phyloP scores from a whole-genome alignment of 2,329 filamentous ascomycete species.

The Pseudocercospora vitis region DNA sequence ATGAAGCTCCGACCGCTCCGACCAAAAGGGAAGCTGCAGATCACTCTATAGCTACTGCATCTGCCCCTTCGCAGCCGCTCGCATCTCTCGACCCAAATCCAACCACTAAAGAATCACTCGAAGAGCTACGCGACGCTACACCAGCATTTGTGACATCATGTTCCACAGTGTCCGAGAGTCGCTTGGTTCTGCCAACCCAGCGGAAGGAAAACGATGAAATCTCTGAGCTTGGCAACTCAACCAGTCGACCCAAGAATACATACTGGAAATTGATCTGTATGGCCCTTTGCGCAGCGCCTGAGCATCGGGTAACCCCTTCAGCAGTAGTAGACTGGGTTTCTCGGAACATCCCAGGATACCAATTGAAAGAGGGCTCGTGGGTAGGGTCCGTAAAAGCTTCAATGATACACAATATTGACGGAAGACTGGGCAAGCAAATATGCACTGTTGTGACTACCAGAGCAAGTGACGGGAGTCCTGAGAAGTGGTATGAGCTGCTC shows the following conservation, averaged over 20 bases:
- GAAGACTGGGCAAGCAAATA: constrained; percentile 12
- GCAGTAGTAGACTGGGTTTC: constrained; percentile 33
- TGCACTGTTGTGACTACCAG: background rate
- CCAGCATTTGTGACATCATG: too few relatives aligned
- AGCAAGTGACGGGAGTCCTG: background rate
- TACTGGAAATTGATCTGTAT: constrained; percentile 32
- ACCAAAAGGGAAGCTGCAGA: too few relatives aligned
- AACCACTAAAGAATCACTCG: too few relatives aligned
- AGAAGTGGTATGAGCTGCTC: constrained; percentile 25
- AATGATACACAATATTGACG: constrained; percentile 19
- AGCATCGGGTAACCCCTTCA: constrained; percentile 24
- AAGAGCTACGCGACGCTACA: too few relatives aligned
- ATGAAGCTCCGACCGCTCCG: too few relatives aligned
- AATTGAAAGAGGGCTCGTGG: constrained; percentile 23
- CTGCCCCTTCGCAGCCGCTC: too few relatives aligned
- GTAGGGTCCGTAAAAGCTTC: constrained; percentile 17
- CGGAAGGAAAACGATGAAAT: background rate
- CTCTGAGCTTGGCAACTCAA: constrained; percentile 27
- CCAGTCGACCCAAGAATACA: constrained; percentile 24
- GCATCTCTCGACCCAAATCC: too few relatives aligned
- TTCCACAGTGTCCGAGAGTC: background rate
- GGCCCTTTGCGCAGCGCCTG: constrained; percentile 32
- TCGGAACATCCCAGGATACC: constrained; percentile 32
- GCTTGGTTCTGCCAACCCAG: background rate
- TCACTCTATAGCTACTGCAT: too few relatives aligned